Conservation (phyloP, 345 rosid genomes). For the Toxicodendron radicans region DNA sequence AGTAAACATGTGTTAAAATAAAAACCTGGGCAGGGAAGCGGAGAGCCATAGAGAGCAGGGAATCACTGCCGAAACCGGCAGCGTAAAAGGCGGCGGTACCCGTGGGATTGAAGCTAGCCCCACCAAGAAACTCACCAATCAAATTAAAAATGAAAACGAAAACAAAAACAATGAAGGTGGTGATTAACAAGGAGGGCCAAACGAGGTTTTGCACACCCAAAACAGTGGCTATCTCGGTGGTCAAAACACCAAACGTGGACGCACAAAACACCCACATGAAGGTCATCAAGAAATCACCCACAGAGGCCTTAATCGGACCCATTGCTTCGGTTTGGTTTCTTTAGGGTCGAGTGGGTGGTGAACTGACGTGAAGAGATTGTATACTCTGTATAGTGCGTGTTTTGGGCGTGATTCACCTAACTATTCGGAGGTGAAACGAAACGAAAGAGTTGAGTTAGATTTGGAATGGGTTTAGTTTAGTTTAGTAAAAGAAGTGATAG, state of each 20-base stretch:
- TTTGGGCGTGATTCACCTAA: background rate
- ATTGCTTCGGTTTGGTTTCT: slow-evolving; percentile 19
- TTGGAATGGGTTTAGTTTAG: too few relatives aligned
- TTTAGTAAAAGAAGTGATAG: too few relatives aligned
- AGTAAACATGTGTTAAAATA: background rate
- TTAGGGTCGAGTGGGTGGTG: too few relatives aligned
- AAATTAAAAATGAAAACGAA: slow-evolving; percentile 59
- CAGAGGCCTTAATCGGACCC: slow-evolving; percentile 66
- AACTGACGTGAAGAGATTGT: too few relatives aligned
- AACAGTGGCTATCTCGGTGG: slow-evolving; percentile 49
- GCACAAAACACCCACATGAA: slow-evolving; percentile 75
- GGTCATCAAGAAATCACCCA: slow-evolving; percentile 63
- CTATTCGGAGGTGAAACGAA: too few relatives aligned
- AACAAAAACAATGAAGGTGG: slow-evolving; percentile 56
- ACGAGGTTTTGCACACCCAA: slow-evolving; percentile 45
- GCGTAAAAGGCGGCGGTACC: slow-evolving; percentile 83
- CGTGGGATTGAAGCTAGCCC: slow-evolving; percentile 93
- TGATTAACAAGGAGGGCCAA: slow-evolving; percentile 53
- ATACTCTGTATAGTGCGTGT: too few relatives aligned
- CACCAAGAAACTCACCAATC: slow-evolving; percentile 65
- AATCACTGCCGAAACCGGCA: slow-evolving; percentile 73
- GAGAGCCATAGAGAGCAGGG: slow-evolving; percentile 79
- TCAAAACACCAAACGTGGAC: slow-evolving; percentile 59
- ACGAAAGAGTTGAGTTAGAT: too few relatives aligned
- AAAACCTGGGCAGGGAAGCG: slow-evolving; percentile 88